These are phyloP conservation scores for Rossbeevera mucosa DNA, from an alignment of 768 basidiomycete genomes.

Conservation along the genomic window DNA sequence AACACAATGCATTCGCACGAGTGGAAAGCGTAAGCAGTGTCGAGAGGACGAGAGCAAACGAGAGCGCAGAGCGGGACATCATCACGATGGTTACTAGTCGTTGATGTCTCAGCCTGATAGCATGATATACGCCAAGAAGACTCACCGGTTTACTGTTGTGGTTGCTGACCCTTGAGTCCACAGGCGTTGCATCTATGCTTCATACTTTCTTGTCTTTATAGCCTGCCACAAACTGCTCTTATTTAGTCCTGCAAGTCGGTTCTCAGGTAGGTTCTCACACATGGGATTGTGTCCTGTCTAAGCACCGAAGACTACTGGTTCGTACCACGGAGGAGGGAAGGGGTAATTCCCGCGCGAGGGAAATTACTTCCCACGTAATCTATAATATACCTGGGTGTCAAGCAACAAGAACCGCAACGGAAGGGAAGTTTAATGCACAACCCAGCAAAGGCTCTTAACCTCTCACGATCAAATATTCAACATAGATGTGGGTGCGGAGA, in stretches of 20 bases:
- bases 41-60: background rate
- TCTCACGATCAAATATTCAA: too few relatives aligned
- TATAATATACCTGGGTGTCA: too few relatives aligned
- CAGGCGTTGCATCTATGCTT: background rate
- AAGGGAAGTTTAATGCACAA: too few relatives aligned
- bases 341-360: background rate
- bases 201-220: background rate
- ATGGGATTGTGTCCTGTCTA: background rate
- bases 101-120: background rate
- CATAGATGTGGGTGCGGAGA: too few relatives aligned
- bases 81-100: background rate
- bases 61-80: background rate
- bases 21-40: conserved; percentile 2
- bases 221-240: background rate
- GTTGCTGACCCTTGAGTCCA: background rate
- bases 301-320: too few relatives aligned
- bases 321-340: background rate
- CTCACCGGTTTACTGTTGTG: background rate
- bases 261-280: background rate
- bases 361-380: too few relatives aligned
- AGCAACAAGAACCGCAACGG: too few relatives aligned
- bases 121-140: background rate
- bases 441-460: too few relatives aligned
- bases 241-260: background rate
- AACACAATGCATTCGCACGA: background rate